Evolutionary conservation across 2,329 filamentous ascomycete genomes (phyloP), one percentile per base, ranked within the genome.

Genomic region (Teratosphaeria pseudoeucalypti): DNA sequence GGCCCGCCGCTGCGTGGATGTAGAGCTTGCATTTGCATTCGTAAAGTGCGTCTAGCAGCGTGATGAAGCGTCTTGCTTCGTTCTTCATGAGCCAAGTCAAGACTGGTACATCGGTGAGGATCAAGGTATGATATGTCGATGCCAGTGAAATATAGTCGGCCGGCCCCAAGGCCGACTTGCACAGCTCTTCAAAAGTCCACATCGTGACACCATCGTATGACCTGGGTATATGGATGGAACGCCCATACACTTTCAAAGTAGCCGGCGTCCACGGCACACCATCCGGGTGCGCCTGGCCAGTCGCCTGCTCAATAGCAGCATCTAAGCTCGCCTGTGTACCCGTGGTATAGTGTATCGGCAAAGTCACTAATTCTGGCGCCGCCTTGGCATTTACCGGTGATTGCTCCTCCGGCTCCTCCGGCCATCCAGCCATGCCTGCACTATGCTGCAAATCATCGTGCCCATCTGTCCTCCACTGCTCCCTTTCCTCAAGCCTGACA

Each of bases 131-230:
- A 71, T 86, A 92, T 16, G 82, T 87, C 1, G 88, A 91, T 1
- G 89, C 88, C 70, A 94, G 82, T 1, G 87, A 88, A 58, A 92
- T 88, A 73, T 92, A 94, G 75, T 94, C 89, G 32, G 89, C 89
- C 1, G 89, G 88, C 0, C 89, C 89, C 53, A 91, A 84, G 1
- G 79, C 78, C 6, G 73, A 75, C 61, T 80, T 80, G 60, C 88
- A 90, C 1, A 92, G 80, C 39, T 87, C 81, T 14, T 78, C 68
- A 66, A 92, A 94, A 10, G 82, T 81, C 82, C 87, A 90, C 58
- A 79, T 79, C 0, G 84, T 81, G 1, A 82, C 74, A 19, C 85
- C 84, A 29, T 80, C 73, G 62, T 81, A 74, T 43, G 86, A 80
- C 3, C 77, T 77, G 1, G 85, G 84, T 2, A 90, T 79, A 1